Conservation (phyloP, 495 filamentous ascomycete genomes). For the Trichoderma asperelloides region DNA sequence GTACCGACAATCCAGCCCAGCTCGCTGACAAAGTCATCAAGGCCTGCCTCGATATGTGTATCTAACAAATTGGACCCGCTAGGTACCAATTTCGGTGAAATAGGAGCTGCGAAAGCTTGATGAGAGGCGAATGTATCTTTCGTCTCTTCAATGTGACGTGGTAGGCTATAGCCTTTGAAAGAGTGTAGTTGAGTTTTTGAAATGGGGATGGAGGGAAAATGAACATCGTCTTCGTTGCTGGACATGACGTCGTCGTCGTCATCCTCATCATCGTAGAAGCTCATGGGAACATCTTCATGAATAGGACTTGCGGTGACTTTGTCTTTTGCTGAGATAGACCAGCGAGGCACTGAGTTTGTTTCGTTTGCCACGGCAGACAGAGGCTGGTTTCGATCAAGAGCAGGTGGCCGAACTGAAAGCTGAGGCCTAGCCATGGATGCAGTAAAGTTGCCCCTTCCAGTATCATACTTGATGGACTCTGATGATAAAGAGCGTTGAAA, state of each 20-base stretch:
- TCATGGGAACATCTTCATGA: slow-evolving; percentile 18
- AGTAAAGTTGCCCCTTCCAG: background rate
- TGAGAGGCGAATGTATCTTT: slow-evolving; percentile 13
- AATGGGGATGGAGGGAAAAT: slow-evolving; percentile 2
- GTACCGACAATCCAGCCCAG: slow-evolving; percentile 38
- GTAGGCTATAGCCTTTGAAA: slow-evolving; percentile 36
- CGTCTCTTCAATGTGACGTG: slow-evolving; percentile 19
- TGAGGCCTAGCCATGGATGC: background rate
- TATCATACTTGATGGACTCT: slow-evolving; percentile 4
- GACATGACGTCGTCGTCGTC: slow-evolving; percentile 24
- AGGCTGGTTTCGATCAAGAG: background rate
- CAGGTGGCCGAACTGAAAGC: background rate
- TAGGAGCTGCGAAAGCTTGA: background rate
- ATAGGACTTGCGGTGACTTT: slow-evolving; percentile 2
- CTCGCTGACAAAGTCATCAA: slow-evolving; percentile 35
- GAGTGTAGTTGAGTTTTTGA: slow-evolving; percentile 13
- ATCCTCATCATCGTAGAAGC: slow-evolving; percentile 37
- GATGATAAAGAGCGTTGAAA: slow-evolving; percentile 23
- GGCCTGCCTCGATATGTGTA: slow-evolving; percentile 26
- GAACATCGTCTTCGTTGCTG: slow-evolving; percentile 14
- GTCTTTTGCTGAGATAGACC: slow-evolving; percentile 22
- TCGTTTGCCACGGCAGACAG: background rate
- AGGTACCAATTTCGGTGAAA: slow-evolving; percentile 11
- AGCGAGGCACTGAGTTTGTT: slow-evolving; percentile 15
- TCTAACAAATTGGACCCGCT: slow-evolving; percentile 20